Evolutionary conservation across 495 filamentous ascomycete species (phyloP).

Genomic region (Parachaetomium inaequale): DNA sequence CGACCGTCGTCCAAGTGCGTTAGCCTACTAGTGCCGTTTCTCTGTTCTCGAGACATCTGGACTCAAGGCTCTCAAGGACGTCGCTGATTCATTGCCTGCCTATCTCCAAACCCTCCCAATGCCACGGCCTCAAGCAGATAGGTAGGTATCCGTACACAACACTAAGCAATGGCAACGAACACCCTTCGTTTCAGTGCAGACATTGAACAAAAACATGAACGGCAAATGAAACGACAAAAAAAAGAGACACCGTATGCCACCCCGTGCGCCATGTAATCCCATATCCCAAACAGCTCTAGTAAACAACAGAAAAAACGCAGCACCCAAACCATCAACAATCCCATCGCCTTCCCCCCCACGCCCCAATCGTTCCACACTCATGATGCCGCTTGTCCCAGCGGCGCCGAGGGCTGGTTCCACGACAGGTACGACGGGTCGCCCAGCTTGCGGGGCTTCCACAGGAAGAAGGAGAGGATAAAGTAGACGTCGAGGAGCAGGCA

Average conservation of each 20-base stretch:
- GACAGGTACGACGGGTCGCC: slow-evolving; percentile 96
- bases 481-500: slow-evolving; percentile 83
- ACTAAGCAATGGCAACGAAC: slow-evolving; percentile 7
- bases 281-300: slow-evolving; percentile 18
- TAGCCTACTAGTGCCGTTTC: not conserved
- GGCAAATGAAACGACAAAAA: slow-evolving; percentile 1
- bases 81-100: not conserved
- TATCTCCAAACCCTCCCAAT: not conserved
- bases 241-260: slow-evolving; percentile 14
- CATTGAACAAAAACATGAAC: slow-evolving; percentile 4
- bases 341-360: not conserved
- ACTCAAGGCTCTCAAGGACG: not conserved
- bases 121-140: not conserved
- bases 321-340: not conserved
- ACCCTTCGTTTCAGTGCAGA: not conserved
- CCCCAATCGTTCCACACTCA: slow-evolving; percentile 2
- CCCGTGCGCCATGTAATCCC: slow-evolving; percentile 20
- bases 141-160: slow-evolving; percentile 8
- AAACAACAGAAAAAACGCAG: slow-evolving; percentile 5
- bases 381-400: slow-evolving; percentile 31
- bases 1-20: no score
- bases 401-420: slow-evolving; percentile 86
- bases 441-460: slow-evolving; percentile 88
- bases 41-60: not conserved
- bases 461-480: slow-evolving; percentile 84